Evolutionary conservation across 1,284 basidiomycete genomes (phyloP).

Genomic region (Tylopilus sp.): DNA sequence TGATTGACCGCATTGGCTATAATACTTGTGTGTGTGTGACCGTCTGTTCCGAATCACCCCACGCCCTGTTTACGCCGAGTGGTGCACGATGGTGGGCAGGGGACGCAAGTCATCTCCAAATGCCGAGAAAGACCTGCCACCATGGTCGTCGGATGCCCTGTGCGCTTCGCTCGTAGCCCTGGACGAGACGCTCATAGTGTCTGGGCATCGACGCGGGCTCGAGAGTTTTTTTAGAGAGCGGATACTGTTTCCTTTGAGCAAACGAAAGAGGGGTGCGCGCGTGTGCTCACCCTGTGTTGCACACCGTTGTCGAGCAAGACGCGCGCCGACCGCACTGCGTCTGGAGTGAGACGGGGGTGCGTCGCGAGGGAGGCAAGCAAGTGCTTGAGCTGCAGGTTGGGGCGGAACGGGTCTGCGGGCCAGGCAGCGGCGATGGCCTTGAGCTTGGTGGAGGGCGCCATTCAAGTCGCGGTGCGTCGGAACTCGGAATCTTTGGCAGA

Average conservation of each 20-base stretch:
- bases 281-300: conserved; percentile 47
- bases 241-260: conserved; percentile 43
- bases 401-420: conserved; percentile 66
- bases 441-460: conserved; percentile 45
- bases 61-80: neutral
- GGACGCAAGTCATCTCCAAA: conserved; percentile 48
- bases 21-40: conserved; percentile 1
- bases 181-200: conserved; percentile 65
- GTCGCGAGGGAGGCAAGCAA: conserved; percentile 60
- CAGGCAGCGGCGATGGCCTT: conserved; percentile 51
- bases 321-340: conserved; percentile 53
- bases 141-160: conserved; percentile 68
- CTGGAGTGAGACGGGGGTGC: conserved; percentile 60
- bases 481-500: conserved; percentile 28
- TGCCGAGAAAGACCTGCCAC: conserved; percentile 75
- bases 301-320: conserved; percentile 51
- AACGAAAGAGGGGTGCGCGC: neutral
- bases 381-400: conserved; percentile 62
- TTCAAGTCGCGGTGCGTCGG: neutral
- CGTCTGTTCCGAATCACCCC: conserved; percentile 2
- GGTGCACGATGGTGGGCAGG: neutral
- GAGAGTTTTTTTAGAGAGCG: conserved; percentile 55
- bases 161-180: conserved; percentile 66
- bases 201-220: conserved; percentile 63
- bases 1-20: neutral